Base-by-base conservation (phyloP, 768 basidiomycete genomes). In the Trametes punicea region DNA sequence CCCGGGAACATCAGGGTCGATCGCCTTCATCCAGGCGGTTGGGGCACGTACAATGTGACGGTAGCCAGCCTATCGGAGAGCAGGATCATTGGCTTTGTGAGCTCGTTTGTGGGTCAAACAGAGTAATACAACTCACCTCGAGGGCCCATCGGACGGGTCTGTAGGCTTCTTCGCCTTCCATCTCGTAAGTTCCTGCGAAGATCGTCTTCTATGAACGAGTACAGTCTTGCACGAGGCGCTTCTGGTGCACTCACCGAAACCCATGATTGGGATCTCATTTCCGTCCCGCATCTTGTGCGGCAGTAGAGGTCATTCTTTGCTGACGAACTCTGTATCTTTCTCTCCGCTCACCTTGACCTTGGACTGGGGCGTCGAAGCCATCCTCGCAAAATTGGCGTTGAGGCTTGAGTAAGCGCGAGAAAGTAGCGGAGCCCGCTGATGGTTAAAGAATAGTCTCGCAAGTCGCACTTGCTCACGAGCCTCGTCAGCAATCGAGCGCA, bases 91-190 rank as follows among this genome's bases (percentile, higher is more conserved):
- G 56, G 59, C 36, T 34, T 53, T 53, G 29, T 26, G 20, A 6
- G 38, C 6, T 21, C 50, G n/a, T 30, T 13, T 27, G 16, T 26
- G 16, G 38, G 34, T 46, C 52, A 29, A 25, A 30, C 39, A 45
- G 23, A 41, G 33, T 49, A 46, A 50, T 44, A 42, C 33, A 42
- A 67, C 69, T 40, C 60, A 81, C 83, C 75, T 88, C 81, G 11
- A 88, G 72, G 2, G 86, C 87, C 74, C 76, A 81, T 26, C 69
- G 80, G 16, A 85, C 81, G 40, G 77, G 76, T 36, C 77, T 67
- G 64, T 83, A 82, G 0, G 83, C 81, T 62, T 80, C 76, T 23
- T 72, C 66, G 27, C 83, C 83, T n/a, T 76, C 72, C 67, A 85
- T 75, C 65, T 87, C 83, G 69, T 87, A 88, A 9, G 82, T 83